Conservation (phyloP, 345 rosid species). For the Turritis glabra region DNA sequence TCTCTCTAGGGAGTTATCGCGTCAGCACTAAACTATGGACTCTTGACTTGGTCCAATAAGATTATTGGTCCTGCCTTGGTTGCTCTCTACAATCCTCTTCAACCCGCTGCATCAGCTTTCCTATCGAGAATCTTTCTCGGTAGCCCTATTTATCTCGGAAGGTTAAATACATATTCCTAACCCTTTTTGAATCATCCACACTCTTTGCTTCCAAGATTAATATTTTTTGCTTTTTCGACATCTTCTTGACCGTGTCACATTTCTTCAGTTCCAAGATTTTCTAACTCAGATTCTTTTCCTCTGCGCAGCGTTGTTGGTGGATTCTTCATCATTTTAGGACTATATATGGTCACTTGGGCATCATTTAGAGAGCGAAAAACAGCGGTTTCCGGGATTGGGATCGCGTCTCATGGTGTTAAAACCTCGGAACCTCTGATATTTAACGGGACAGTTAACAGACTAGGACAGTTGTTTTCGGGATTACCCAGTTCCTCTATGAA, state of each 20-base stretch:
- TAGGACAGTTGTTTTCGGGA: slow-evolving; percentile 53
- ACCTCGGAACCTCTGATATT: slow-evolving; percentile 61
- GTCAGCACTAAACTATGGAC: slow-evolving; percentile 87
- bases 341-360: slow-evolving; percentile 92
- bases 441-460: slow-evolving; percentile 49
- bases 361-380: slow-evolving; percentile 61
- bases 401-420: slow-evolving; percentile 40
- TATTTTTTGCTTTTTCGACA: not conserved
- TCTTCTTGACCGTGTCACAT: not conserved
- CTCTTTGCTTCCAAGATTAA: not conserved
- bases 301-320: slow-evolving; percentile 73
- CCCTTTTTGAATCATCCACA: not conserved
- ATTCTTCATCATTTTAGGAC: slow-evolving; percentile 70
- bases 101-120: slow-evolving; percentile 86
- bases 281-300: not conserved
- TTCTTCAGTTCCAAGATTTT: not conserved
- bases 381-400: slow-evolving; percentile 26
- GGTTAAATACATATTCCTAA: slow-evolving; percentile 44
- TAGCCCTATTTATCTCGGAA: slow-evolving; percentile 90
- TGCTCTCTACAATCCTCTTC: slow-evolving; percentile 95
- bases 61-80: slow-evolving; percentile 94
- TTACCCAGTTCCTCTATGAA: slow-evolving; percentile 40
- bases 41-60: slow-evolving; percentile 98
- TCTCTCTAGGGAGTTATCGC: slow-evolving; percentile 72
- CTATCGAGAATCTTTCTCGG: slow-evolving; percentile 91